A percentile compares a stretch with the other conserved stretches of the same genome.
phyloP scores from a whole-genome alignment of 148 eudicot species.

The Drosera capensis region DNA sequence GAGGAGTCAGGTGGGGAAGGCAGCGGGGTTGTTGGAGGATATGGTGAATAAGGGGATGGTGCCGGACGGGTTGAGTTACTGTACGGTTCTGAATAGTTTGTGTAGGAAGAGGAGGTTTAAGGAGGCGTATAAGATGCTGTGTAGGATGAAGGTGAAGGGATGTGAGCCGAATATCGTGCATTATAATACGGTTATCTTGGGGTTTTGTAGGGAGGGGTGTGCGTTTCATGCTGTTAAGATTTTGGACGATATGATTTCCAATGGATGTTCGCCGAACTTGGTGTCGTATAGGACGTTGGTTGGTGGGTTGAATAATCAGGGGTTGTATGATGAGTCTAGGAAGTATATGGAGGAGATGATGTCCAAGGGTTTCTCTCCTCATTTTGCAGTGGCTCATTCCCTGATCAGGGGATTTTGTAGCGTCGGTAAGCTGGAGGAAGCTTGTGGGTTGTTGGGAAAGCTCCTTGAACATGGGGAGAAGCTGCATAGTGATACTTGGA shows the following conservation, averaged over 20 bases:
- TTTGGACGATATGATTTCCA: slow-evolving; percentile 55
- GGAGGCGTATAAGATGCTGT: slow-evolving; percentile 88
- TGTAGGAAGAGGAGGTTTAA: slow-evolving; percentile 76
- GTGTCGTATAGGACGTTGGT: slow-evolving; percentile 68
- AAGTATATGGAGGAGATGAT: slow-evolving; percentile 47
- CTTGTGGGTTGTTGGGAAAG: slow-evolving; percentile 36
- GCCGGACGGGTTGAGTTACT: slow-evolving; percentile 71
- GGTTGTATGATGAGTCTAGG: slow-evolving; percentile 58
- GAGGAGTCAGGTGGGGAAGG: slow-evolving; percentile 68
- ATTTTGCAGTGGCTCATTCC: slow-evolving; percentile 59
- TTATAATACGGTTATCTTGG: slow-evolving; percentile 63
- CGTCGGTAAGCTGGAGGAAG: slow-evolving; percentile 58
- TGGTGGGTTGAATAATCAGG: slow-evolving; percentile 65
- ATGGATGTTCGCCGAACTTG: slow-evolving; percentile 75
- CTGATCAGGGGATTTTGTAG: slow-evolving; percentile 54
- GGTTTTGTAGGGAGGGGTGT: slow-evolving; percentile 61
- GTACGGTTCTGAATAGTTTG: slow-evolving; percentile 73
- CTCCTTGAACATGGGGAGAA: slow-evolving; percentile 36
- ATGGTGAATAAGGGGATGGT: slow-evolving; percentile 86
- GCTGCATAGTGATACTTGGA: slow-evolving; percentile 58
- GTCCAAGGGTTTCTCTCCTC: slow-evolving; percentile 59
- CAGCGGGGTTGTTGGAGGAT: slow-evolving; percentile 64
- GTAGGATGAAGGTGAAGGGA: slow-evolving; percentile 85
- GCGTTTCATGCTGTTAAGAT: slow-evolving; percentile 69
- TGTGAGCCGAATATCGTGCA: slow-evolving; percentile 81